Conservation (phyloP, 139 green algal species). For the Closterium sp. region DNA sequence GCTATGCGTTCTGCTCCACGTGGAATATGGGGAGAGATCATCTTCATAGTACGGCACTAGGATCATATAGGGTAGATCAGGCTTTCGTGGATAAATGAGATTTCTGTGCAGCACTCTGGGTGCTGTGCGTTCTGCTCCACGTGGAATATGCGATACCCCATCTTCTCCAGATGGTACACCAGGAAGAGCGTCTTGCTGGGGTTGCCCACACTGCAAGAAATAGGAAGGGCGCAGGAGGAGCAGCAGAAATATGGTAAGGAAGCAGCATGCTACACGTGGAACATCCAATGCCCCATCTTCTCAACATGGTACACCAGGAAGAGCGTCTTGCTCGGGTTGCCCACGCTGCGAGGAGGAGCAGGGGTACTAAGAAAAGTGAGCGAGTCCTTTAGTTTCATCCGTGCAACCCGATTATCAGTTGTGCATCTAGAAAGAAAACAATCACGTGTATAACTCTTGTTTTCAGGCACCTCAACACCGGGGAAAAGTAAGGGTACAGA, state of each 20-base stretch:
- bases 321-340: neutral
- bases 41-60: too few species aligned
- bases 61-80: neutral
- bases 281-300: neutral
- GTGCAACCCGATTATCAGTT: too few species aligned
- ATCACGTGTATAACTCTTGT: too few species aligned
- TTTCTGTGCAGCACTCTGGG: neutral
- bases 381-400: too few species aligned
- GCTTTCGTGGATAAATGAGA: neutral
- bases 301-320: neutral
- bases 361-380: too few species aligned
- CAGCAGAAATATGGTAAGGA: too few species aligned
- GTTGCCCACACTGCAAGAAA: neutral
- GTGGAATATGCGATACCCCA: neutral
- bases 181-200: neutral
- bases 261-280: too few species aligned
- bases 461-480: too few species aligned
- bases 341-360: neutral
- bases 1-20: neutral
- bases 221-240: neutral
- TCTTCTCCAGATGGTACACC: neutral
- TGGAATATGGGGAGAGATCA: too few species aligned
- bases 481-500: too few species aligned
- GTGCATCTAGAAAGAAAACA: too few species aligned
- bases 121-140: neutral